Conservation (phyloP, 225 moss, liverwort and hornwort species). For the Ulota crispa region DNA sequence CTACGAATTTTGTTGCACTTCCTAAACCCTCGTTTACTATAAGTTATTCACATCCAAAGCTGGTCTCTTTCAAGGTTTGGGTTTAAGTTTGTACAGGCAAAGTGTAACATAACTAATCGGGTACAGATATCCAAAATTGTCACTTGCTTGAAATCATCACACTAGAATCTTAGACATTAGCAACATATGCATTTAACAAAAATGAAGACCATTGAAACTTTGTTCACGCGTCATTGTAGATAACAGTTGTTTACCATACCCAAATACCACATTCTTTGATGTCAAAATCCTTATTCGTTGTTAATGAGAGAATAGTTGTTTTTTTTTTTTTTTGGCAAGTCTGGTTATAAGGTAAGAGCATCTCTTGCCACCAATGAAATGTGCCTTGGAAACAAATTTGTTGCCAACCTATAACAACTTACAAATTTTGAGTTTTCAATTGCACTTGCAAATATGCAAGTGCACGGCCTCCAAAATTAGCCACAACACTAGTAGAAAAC, state of each 20-base stretch:
- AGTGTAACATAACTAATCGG: rapidly evolving
- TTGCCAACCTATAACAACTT: no score
- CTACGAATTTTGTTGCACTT: background rate
- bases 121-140: background rate
- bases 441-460: no score
- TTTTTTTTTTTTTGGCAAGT: no score
- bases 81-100: background rate
- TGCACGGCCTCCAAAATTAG: no score
- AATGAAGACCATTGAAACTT: background rate
- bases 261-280: background rate
- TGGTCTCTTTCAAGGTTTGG: rapidly evolving
- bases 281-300: background rate
- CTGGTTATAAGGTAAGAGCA: no score
- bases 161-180: background rate
- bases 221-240: background rate
- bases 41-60: no score
- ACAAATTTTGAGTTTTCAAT: no score
- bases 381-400: no score
- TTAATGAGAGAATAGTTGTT: no score
- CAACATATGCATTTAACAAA: background rate
- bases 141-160: background rate
- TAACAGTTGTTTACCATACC: background rate
- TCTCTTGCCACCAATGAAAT: no score
- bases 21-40: background rate
- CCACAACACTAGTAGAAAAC: no score